Percentiles rank a stretch among this genome's conserved stretches.
Evolutionary conservation across 768 basidiomycete genomes (phyloP).

Genomic region (Chlorophyllum brunneum): DNA sequence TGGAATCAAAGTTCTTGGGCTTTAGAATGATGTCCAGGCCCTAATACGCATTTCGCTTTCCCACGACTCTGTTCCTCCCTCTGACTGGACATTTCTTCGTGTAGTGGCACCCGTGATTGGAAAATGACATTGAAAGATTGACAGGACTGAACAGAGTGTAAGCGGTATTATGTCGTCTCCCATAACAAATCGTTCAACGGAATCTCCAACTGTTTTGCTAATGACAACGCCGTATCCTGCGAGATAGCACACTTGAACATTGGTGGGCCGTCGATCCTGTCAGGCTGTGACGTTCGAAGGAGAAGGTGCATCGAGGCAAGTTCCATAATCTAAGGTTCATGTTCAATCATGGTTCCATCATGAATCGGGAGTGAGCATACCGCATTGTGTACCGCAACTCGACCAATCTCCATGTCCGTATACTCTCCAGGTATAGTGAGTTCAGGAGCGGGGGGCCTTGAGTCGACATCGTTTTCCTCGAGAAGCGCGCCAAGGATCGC

Average conservation of each 20-base stretch:
- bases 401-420: slow-evolving; percentile 68
- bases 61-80: no score
- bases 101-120: no score
- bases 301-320: slow-evolving; percentile 62
- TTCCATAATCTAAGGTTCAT: slow-evolving; percentile 52
- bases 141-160: no score
- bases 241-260: slow-evolving; percentile 74
- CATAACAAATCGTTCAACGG: slow-evolving; percentile 64
- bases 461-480: slow-evolving; percentile 66
- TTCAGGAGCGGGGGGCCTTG: slow-evolving; percentile 39
- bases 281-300: slow-evolving; percentile 56
- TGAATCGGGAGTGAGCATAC: slow-evolving; percentile 36
- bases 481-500: slow-evolving; percentile 77
- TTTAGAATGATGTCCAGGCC: no score
- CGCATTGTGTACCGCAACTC: slow-evolving; percentile 54
- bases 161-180: slow-evolving; percentile 58
- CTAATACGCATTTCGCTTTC: no score
- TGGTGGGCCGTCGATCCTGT: slow-evolving; percentile 66
- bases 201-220: slow-evolving; percentile 61
- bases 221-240: slow-evolving; percentile 46
- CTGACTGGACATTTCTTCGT: no score
- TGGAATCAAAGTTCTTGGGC: no score
- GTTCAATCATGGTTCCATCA: not conserved
- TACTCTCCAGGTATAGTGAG: slow-evolving; percentile 63
- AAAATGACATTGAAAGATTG: no score